phyloP scores from a whole-genome alignment of 2,329 filamentous ascomycete species.

The Simplicillium sp. region DNA sequence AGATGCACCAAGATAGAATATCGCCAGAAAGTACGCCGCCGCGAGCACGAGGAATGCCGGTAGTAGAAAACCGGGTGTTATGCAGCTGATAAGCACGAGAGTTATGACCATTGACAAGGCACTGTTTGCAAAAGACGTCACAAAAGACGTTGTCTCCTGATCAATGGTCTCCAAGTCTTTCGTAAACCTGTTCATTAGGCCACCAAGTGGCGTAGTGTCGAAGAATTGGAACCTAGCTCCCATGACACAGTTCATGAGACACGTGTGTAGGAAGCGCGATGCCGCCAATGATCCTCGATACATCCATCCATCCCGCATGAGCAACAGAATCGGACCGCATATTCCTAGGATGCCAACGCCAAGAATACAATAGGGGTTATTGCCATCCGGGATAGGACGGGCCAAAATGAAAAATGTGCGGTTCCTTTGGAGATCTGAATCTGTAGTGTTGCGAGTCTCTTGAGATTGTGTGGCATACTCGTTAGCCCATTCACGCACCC shows the following conservation, averaged over 20 bases:
- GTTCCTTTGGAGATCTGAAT: too few species aligned
- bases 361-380: slow-evolving; percentile 74
- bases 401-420: too few species aligned
- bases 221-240: slow-evolving; percentile 96
- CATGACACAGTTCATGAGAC: slow-evolving; percentile 68
- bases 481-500: slow-evolving; percentile 94
- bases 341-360: slow-evolving; percentile 76
- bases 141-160: slow-evolving; percentile 88
- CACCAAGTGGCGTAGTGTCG: slow-evolving; percentile 87
- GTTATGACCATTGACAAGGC: slow-evolving; percentile 68
- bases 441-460: slow-evolving; percentile 7
- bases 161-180: slow-evolving; percentile 94
- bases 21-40: slow-evolving; percentile 73
- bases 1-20: slow-evolving; percentile 87
- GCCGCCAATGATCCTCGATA: slow-evolving; percentile 88
- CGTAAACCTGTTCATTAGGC: slow-evolving; percentile 97
- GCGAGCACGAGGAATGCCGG: slow-evolving; percentile 76
- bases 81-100: slow-evolving; percentile 72
- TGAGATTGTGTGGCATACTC: slow-evolving; percentile 53
- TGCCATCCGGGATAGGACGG: slow-evolving; percentile 31
- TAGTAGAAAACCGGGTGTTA: slow-evolving; percentile 86
- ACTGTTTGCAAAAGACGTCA: slow-evolving; percentile 65
- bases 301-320: slow-evolving; percentile 76
- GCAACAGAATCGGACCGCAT: slow-evolving; percentile 68
- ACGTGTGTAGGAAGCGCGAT: slow-evolving; percentile 73